Evolutionary conservation across 2,329 filamentous ascomycete species (phyloP).

Genomic region (Magnaporthales sp.): DNA sequence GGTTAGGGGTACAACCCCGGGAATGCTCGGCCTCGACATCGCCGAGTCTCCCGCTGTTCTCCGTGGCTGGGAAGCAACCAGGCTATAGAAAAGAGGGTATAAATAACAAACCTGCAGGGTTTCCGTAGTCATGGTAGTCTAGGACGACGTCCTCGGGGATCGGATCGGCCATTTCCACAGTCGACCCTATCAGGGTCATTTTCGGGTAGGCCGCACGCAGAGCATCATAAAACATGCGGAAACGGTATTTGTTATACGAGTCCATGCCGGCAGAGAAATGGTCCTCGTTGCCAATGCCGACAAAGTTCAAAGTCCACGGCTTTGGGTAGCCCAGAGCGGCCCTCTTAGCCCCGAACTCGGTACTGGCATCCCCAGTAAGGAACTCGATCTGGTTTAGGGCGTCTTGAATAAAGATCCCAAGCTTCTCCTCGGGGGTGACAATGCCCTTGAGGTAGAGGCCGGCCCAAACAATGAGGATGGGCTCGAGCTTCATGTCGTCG

Average conservation of each 20-base stretch:
- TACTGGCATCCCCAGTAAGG: conserved; percentile 42
- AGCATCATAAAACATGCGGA: conserved; percentile 49
- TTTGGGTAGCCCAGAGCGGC: conserved; percentile 51
- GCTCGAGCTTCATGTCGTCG: conserved; percentile 1
- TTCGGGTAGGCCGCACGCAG: conserved; percentile 26
- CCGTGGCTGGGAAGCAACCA: no score
- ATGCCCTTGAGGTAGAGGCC: conserved; percentile 32
- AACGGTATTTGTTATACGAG: conserved; percentile 45
- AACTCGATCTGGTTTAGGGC: conserved; percentile 57
- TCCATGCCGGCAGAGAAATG: conserved; percentile 42
- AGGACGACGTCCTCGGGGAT: conserved; percentile 13
- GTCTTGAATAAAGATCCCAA: conserved; percentile 48
- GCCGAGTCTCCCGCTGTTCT: no score
- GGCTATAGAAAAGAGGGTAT: no score
- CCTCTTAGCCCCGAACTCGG: conserved; percentile 49
- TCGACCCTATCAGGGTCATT: conserved; percentile 17
- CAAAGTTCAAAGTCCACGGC: conserved; percentile 51
- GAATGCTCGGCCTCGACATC: no score
- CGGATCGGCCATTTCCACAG: conserved; percentile 15
- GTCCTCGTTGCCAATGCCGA: conserved; percentile 63
- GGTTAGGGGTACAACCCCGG: no score
- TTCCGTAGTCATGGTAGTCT: conserved; percentile 25
- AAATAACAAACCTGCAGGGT: no score
- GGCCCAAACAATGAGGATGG: conserved; percentile 41
- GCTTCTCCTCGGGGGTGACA: conserved; percentile 27